Evolutionary conservation across 345 rosid species (phyloP), one percentile per base, ranked within the genome.

Genomic region (Eucalyptus paniculata): DNA sequence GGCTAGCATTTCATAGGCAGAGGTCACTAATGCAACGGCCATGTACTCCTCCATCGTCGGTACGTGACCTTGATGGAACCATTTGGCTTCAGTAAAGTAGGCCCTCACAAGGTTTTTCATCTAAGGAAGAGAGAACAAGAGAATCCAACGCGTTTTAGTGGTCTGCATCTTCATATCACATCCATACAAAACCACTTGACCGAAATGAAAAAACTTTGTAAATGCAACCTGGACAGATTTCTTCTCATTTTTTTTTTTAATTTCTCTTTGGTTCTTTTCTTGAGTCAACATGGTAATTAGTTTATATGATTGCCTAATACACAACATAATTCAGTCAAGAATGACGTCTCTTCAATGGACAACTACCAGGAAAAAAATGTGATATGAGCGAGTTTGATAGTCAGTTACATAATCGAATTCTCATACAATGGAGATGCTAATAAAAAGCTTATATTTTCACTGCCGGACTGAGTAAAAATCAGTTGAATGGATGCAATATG

Each of bases 31-130:
- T 49, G 92, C 91, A 87, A 88, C 72, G 12, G 86, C 81, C 58
- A 90, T 82, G 50, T 93, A 92, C 65, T 92, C 93, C 34, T 94
- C 89, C 30, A 91, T 44, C 10, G 91, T 89, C 42, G 94, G 95
- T 14, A 65, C 50, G 30, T 72, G 54, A 5, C 60, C 60, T 18
- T 82, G 82, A 50, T 62, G 89, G 80, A 82, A 87, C 92, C 95
- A 92, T 87, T 88, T 91, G 28, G 90, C 91, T 91, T 93, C 93
- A 54, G 62, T 44, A 16, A 87, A 80, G 72, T 91, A 93, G 19
- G 87, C 60, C 54, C 69, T 89, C 30, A 81, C 90, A 24, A 58
- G 90, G 24, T n/a, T 50, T 83, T 89, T 91, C 93, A 93, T 90
- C 94, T 93, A 86, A 51, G 42, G 67, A 60, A 60, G 67, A 60